Conservation (phyloP, 1,284 basidiomycete species). For the Anthracocystis setariae region DNA sequence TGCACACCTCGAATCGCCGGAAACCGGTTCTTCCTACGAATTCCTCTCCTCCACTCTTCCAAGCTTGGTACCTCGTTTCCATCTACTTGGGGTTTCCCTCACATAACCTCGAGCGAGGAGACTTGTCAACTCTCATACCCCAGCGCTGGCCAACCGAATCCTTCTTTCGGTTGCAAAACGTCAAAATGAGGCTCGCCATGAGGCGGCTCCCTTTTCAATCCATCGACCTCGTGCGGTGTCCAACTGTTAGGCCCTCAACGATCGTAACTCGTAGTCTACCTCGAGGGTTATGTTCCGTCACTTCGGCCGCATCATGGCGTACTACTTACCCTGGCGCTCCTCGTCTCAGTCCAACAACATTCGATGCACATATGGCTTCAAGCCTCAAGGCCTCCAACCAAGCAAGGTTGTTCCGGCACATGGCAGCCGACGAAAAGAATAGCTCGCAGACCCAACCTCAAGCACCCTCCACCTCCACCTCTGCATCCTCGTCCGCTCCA, state of each 20-base stretch:
- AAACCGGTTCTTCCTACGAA: background rate
- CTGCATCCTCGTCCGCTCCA: background rate
- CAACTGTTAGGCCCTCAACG: slow-evolving; percentile 12
- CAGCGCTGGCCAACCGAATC: background rate
- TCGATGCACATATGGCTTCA: background rate
- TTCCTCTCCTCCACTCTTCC: background rate
- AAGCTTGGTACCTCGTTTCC: background rate
- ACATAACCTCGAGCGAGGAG: background rate
- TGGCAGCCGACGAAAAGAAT: slow-evolving; percentile 16
- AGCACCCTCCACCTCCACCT: slow-evolving; percentile 7
- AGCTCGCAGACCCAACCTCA: background rate
- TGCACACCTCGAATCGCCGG: slow-evolving; percentile 10
- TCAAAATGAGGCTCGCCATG: slow-evolving; percentile 41
- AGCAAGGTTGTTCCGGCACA: slow-evolving; percentile 23
- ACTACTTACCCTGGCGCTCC: background rate
- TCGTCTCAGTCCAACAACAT: background rate
- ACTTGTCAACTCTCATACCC: background rate
- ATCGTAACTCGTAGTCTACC: slow-evolving; percentile 8
- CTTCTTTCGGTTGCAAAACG: slow-evolving; percentile 8
- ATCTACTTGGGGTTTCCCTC: background rate
- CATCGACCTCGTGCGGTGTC: slow-evolving; percentile 14
- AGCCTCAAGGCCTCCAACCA: background rate
- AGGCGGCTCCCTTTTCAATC: slow-evolving; percentile 34
- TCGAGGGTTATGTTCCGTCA: slow-evolving; percentile 17
- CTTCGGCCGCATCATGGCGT: slow-evolving; percentile 9